Conservation (phyloP, 441 rosid species). For the Macaranga tanarius region DNA sequence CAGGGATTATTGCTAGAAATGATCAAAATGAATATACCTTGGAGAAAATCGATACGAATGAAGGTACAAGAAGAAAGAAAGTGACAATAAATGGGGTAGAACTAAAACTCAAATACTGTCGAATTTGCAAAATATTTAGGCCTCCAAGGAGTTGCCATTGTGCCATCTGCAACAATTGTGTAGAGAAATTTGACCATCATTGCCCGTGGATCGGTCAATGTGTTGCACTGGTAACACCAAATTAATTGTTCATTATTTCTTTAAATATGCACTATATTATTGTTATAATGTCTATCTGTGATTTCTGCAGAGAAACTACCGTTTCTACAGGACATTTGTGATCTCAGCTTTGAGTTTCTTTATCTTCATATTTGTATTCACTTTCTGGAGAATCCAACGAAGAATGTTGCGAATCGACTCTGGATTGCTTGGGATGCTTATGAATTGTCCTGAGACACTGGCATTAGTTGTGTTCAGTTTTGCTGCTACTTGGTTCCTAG, state of each 20-base stretch:
- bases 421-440: conserved; percentile 31
- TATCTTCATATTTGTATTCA: conserved; percentile 39
- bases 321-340: conserved; percentile 41
- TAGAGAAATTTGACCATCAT: conserved; percentile 57
- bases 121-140: conserved; percentile 42
- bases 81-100: conserved; percentile 36
- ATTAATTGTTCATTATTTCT: too few relatives aligned
- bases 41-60: conserved; percentile 24
- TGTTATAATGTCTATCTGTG: not conserved
- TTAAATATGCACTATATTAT: too few relatives aligned
- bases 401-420: conserved; percentile 18
- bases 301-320: conserved; percentile 49
- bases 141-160: conserved; percentile 59
- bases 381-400: conserved; percentile 37
- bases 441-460: conserved; percentile 32
- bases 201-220: conserved; percentile 67
- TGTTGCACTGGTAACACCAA: conserved; percentile 41
- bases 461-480: conserved; percentile 37
- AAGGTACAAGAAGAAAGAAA: conserved; percentile 29
- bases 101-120: conserved; percentile 45
- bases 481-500: conserved; percentile 42
- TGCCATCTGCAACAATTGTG: conserved; percentile 49
- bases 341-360: conserved; percentile 38
- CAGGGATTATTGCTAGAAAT: conserved; percentile 42
- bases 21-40: conserved; percentile 6